phyloP scores from a whole-genome alignment of 306 rosid genomes.

The Hylodesmum podocarpum region DNA sequence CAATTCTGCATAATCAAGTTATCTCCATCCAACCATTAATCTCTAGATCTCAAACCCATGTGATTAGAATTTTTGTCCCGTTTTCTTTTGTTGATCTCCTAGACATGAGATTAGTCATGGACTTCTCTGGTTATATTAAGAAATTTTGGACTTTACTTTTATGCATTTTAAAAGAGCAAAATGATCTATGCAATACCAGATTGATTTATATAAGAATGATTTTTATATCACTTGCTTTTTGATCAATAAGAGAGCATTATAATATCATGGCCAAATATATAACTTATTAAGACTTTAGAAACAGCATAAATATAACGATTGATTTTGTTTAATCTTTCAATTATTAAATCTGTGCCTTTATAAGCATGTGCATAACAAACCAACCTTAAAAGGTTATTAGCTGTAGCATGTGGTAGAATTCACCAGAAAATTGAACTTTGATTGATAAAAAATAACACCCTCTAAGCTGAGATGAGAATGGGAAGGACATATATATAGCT shows the following conservation, averaged over 20 bases:
- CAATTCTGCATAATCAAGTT: slow-evolving; percentile 22
- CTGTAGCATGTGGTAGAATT: slow-evolving; percentile 6
- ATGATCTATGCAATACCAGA: background rate
- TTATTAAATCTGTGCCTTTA: background rate
- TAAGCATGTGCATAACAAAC: slow-evolving; percentile 24
- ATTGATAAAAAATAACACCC: background rate
- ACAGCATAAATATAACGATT: slow-evolving; percentile 20
- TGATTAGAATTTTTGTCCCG: no score
- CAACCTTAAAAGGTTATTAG: slow-evolving; percentile 20
- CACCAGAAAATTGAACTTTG: background rate
- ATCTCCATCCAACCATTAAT: slow-evolving; percentile 22
- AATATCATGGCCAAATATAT: background rate
- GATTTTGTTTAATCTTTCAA: slow-evolving; percentile 16
- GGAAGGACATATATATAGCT: background rate
- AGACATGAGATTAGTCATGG: background rate
- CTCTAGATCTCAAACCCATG: background rate
- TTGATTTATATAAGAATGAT: background rate
- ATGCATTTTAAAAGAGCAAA: background rate
- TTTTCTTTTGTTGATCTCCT: background rate
- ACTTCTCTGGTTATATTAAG: background rate
- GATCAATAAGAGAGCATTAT: background rate
- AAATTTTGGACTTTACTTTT: background rate
- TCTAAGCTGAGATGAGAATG: background rate
- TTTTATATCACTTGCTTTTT: background rate
- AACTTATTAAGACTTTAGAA: background rate